These are phyloP conservation scores for Zygotorulaspora danielsina DNA, from an alignment of 805 yeast genomes.

Conservation along the genomic window DNA sequence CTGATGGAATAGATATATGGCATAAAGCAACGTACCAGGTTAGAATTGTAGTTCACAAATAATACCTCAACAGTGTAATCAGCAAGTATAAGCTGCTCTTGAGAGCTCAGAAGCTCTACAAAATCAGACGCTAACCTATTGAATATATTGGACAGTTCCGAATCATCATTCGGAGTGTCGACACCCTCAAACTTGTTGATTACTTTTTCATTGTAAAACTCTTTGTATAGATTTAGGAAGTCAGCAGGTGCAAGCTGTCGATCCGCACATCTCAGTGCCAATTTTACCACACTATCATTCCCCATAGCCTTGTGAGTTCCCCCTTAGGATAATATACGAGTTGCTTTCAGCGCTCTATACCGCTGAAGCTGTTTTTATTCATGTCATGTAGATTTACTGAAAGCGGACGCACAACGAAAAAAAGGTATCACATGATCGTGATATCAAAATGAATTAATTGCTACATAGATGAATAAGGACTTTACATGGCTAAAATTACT, in stretches of 20 bases:
- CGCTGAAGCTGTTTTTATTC: too few species aligned
- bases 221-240: conserved; percentile 33
- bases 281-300: conserved; percentile 23
- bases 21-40: conserved; percentile 23
- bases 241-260: conserved; percentile 28
- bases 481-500: too few species aligned
- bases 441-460: neutral
- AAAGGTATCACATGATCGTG: conserved; percentile 1
- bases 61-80: conserved; percentile 31
- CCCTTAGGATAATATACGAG: too few species aligned
- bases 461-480: neutral
- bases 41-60: conserved; percentile 31
- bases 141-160: conserved; percentile 10
- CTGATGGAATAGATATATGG: conserved; percentile 23
- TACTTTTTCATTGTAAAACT: conserved; percentile 32
- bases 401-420: neutral
- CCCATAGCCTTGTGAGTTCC: too few species aligned
- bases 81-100: conserved; percentile 20
- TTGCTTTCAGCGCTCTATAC: too few species aligned
- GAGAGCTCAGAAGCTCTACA: conserved; percentile 21
- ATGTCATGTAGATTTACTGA: too few species aligned
- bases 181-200: conserved; percentile 18
- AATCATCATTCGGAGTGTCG: conserved; percentile 11
- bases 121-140: conserved; percentile 17
- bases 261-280: conserved; percentile 30